Conservation (phyloP, 345 rosid species). For the Pugionium dolabratum region DNA sequence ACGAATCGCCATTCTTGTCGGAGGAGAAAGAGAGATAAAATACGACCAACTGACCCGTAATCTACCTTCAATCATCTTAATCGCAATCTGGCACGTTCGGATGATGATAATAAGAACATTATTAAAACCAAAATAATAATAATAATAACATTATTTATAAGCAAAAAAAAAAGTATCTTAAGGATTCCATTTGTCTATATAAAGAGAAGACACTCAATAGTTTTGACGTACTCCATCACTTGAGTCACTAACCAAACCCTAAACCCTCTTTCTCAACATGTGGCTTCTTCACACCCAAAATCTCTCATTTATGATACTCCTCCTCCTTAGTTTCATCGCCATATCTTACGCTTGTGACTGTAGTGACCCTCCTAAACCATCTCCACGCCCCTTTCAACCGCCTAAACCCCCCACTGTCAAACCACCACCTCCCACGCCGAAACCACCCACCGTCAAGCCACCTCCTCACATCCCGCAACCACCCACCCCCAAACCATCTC, state of each 20-base stretch:
- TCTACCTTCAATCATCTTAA: slow-evolving; percentile 23
- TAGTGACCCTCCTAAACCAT: slow-evolving; percentile 38
- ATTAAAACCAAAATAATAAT: background rate
- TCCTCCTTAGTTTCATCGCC: slow-evolving; percentile 22
- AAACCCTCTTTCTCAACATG: slow-evolving; percentile 28
- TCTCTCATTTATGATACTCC: slow-evolving; percentile 21
- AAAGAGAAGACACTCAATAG: slow-evolving; percentile 20
- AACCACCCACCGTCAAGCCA: slow-evolving; percentile 44
- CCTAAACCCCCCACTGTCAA: slow-evolving; percentile 46
- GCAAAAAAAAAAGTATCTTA: background rate
- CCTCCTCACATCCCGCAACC: slow-evolving; percentile 43
- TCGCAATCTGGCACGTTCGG: slow-evolving; percentile 36
- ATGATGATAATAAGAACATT: slow-evolving; percentile 22
- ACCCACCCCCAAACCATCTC: background rate
- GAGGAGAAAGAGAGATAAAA: no score
- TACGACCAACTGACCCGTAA: slow-evolving; percentile 12
- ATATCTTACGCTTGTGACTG: slow-evolving; percentile 39
- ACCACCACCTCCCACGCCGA: slow-evolving; percentile 47
- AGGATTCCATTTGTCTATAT: slow-evolving; percentile 14
- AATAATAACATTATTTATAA: no score
- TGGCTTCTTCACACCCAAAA: slow-evolving; percentile 32
- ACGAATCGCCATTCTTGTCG: no score
- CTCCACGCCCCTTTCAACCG: slow-evolving; percentile 44
- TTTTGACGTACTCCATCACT: slow-evolving; percentile 29
- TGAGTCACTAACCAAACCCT: slow-evolving; percentile 15